Percentiles rank a stretch among this genome's conserved stretches.
These are phyloP conservation scores for Clonostachys byssicola DNA, from an alignment of 2,329 filamentous ascomycete genomes.

Conservation along the genomic window DNA sequence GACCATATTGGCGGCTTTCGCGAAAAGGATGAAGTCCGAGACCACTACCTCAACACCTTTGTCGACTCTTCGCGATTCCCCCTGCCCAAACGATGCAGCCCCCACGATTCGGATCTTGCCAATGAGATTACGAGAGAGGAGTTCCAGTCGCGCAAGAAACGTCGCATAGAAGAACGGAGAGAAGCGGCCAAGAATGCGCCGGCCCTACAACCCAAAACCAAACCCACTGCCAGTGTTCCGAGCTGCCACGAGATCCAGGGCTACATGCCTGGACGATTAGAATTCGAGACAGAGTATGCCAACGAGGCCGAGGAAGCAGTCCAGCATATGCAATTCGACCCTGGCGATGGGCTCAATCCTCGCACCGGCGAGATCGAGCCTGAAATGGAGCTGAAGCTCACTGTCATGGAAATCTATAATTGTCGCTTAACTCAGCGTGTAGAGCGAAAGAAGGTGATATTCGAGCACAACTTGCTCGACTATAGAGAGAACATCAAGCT, in stretches of 20 bases:
- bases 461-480: slow-evolving; percentile 89
- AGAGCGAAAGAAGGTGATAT: slow-evolving; percentile 93
- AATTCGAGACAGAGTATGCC: slow-evolving; percentile 96
- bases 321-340: slow-evolving; percentile 97
- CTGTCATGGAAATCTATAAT: slow-evolving; percentile 98
- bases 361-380: slow-evolving; percentile 83
- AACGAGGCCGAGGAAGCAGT: slow-evolving; percentile 98
- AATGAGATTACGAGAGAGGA: slow-evolving; percentile 83
- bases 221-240: slow-evolving; percentile 91
- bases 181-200: slow-evolving; percentile 81
- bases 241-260: slow-evolving; percentile 97
- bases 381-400: slow-evolving; percentile 96
- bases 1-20: slow-evolving; percentile 97
- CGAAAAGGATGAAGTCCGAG: slow-evolving; percentile 89
- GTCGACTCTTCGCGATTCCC: slow-evolving; percentile 82
- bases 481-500: slow-evolving; percentile 86
- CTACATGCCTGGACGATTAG: slow-evolving; percentile 95
- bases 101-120: slow-evolving; percentile 72
- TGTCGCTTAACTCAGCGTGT: slow-evolving; percentile 83
- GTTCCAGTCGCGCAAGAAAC: slow-evolving; percentile 90
- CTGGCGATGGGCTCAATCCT: slow-evolving; percentile 87
- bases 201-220: slow-evolving; percentile 84
- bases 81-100: slow-evolving; percentile 80
- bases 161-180: slow-evolving; percentile 86
- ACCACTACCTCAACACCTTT: slow-evolving; percentile 89